These are phyloP conservation scores for Porcisia hertigi DNA, from an alignment of 208 protist genomes.

Conservation along the genomic window DNA sequence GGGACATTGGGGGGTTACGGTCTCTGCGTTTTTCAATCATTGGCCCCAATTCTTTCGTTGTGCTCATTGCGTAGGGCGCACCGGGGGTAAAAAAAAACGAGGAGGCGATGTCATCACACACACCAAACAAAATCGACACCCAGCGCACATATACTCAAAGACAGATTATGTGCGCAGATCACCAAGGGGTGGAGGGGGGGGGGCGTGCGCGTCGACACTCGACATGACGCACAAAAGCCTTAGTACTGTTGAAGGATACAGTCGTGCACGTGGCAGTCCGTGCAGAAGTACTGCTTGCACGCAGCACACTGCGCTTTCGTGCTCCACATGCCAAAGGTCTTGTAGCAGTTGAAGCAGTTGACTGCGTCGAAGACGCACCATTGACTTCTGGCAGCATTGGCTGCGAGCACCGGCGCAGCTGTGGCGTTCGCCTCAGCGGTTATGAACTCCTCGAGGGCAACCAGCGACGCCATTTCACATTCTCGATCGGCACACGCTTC, in stretches of 20 bases:
- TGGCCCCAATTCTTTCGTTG: no score
- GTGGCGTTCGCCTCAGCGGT: neutral
- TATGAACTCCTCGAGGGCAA: constrained; percentile 26
- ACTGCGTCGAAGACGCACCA: constrained; percentile 46
- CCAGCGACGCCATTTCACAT: constrained; percentile 22
- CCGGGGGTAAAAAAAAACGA: no score
- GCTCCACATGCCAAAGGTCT: constrained; percentile 37
- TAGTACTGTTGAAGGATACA: constrained; percentile 24
- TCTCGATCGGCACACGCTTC: constrained; percentile 40
- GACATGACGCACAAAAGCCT: neutral
- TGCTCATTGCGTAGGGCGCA: no score
- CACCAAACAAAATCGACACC: neutral
- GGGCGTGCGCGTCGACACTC: neutral
- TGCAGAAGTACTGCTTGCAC: constrained; percentile 46
- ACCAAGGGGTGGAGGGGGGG: no score
- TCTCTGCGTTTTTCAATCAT: no score
- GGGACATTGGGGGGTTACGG: no score
- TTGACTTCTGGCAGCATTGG: constrained; percentile 19
- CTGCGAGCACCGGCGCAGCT: neutral
- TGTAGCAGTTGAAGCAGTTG: constrained; percentile 53
- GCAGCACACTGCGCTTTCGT: constrained; percentile 24
- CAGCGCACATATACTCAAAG: neutral
- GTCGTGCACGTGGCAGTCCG: constrained; percentile 35
- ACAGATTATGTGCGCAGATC: neutral
- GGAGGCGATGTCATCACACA: neutral